Percentiles rank a stretch among this genome's conserved stretches.
phyloP scores from a whole-genome alignment of 2,329 filamentous ascomycete genomes.

The Fusarium nygamai region DNA sequence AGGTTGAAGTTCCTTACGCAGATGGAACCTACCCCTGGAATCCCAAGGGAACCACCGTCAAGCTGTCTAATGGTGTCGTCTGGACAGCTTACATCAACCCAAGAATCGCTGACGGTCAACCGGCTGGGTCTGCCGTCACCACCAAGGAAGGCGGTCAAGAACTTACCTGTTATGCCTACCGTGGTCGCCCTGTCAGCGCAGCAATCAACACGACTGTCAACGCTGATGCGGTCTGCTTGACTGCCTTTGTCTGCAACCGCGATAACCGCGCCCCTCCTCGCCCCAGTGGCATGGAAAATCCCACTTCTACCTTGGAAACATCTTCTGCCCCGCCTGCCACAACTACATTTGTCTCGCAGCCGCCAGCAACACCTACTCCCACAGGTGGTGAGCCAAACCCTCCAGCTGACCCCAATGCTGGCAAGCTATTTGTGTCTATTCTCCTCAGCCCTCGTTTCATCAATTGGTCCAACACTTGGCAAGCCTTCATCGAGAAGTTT shows the following conservation, averaged over 20 bases:
- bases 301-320: constrained; percentile 48
- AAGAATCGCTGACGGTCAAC: constrained; percentile 52
- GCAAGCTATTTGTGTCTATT: constrained; percentile 46
- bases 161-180: constrained; percentile 55
- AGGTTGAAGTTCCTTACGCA: constrained; percentile 52
- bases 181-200: constrained; percentile 51
- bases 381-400: constrained; percentile 45
- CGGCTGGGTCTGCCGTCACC: constrained; percentile 53
- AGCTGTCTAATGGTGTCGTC: constrained; percentile 51
- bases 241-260: constrained; percentile 55
- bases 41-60: constrained; percentile 50
- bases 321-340: constrained; percentile 47
- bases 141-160: constrained; percentile 52
- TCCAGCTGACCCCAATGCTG: constrained; percentile 43
- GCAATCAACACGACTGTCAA: constrained; percentile 53
- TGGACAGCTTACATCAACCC: constrained; percentile 56
- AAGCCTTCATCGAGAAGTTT: constrained; percentile 52
- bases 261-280: constrained; percentile 47
- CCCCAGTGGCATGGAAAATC: constrained; percentile 50
- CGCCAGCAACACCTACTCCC: constrained; percentile 39
- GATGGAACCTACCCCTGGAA: constrained; percentile 54
- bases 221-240: constrained; percentile 51
- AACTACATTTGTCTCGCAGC: constrained; percentile 47
- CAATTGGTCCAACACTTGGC: constrained; percentile 53
- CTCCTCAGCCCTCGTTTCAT: constrained; percentile 52